Evolutionary conservation across 495 filamentous ascomycete genomes (phyloP).

Genomic region (Penicillium crystallinum): DNA sequence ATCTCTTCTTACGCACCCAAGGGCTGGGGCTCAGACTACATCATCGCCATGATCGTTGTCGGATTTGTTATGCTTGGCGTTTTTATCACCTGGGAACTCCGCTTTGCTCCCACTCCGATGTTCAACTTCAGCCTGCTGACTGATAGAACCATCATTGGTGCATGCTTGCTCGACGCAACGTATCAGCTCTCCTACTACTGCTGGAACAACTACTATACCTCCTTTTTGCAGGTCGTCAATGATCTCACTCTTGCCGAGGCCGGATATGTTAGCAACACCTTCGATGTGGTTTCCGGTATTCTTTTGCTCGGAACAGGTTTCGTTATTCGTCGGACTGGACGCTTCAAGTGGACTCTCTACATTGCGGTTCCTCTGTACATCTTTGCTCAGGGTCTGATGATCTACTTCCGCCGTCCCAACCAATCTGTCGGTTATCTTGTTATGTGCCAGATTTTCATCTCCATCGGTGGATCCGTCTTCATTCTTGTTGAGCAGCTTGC

Average conservation of each 20-base stretch:
- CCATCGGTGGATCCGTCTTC: conserved; percentile 52
- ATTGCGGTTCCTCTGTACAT: conserved; percentile 55
- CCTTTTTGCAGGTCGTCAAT: conserved; percentile 71
- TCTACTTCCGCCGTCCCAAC: conserved; percentile 55
- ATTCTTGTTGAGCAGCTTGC: conserved; percentile 61
- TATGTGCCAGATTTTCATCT: conserved; percentile 69
- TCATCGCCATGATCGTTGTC: conserved; percentile 52
- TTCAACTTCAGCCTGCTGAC: conserved; percentile 50
- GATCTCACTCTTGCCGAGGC: conserved; percentile 50
- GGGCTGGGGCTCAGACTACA: conserved; percentile 42
- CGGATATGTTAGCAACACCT: conserved; percentile 46
- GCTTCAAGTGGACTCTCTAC: conserved; percentile 49
- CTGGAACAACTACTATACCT: conserved; percentile 58
- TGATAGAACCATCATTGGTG: conserved; percentile 58
- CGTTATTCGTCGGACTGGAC: conserved; percentile 47
- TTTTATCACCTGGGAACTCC: conserved; percentile 53
- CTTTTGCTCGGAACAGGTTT: conserved; percentile 42
- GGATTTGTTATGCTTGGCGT: conserved; percentile 47
- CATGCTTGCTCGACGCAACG: conserved; percentile 47
- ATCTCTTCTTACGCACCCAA: conserved; percentile 38
- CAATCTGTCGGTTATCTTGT: conserved; percentile 56
- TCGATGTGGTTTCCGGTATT: conserved; percentile 45
- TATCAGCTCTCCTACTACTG: conserved; percentile 52
- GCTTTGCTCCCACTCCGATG: conserved; percentile 47
- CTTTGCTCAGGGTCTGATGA: conserved; percentile 54